Percentiles rank a stretch among this genome's conserved stretches.
Evolutionary conservation across 1,284 basidiomycete genomes (phyloP).

Genomic region (Ustilago esculenta): DNA sequence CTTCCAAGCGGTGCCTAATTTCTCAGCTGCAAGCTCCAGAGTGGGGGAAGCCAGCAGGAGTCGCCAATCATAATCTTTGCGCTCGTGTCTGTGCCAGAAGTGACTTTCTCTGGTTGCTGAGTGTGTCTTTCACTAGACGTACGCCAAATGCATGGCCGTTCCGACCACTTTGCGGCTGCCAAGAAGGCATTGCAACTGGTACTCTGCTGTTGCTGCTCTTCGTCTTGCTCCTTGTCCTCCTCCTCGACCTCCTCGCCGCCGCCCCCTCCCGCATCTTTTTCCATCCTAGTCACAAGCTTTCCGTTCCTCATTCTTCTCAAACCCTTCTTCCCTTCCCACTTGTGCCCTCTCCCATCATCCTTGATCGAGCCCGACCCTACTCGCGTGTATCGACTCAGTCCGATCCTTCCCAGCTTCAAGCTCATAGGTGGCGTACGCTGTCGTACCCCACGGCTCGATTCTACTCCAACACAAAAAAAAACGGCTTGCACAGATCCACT

Average conservation of each 20-base stretch:
- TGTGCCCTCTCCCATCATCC: constrained; percentile 3
- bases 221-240: background rate
- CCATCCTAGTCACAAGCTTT: constrained; percentile 6
- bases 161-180: too few relatives aligned
- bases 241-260: too few relatives aligned
- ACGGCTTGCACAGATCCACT: constrained; percentile 16
- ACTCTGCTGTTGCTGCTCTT: too few relatives aligned
- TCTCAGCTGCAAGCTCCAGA: background rate
- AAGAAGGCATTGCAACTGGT: too few relatives aligned
- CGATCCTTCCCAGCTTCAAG: constrained; percentile 11
- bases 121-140: too few relatives aligned
- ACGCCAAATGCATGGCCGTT: constrained; percentile 2
- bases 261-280: too few relatives aligned
- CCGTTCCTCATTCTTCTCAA: background rate
- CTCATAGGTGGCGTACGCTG: constrained; percentile 19
- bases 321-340: background rate
- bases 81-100: too few relatives aligned
- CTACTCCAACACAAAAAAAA: background rate
- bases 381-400: constrained; percentile 21
- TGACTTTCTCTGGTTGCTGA: too few relatives aligned
- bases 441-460: constrained; percentile 1
- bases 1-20: background rate
- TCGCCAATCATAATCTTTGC: too few relatives aligned
- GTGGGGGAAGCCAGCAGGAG: too few relatives aligned
- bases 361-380: constrained; percentile 8